Percentiles rank a stretch among this genome's conserved stretches.
Conservation (phyloP, 1,139 yeast genomes). For the Diutina rugosa region DNA sequence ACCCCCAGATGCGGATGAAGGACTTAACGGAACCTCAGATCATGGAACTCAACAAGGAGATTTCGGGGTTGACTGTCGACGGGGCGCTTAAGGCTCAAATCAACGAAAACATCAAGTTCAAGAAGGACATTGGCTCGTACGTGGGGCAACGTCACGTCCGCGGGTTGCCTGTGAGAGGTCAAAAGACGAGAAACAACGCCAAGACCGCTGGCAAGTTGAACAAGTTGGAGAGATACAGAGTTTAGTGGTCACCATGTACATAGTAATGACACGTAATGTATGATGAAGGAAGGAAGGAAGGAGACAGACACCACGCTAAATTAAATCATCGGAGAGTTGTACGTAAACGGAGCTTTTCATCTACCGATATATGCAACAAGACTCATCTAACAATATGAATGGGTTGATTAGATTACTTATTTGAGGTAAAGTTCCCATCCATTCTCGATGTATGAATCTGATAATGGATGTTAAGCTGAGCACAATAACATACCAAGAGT, state of each 20-base stretch:
- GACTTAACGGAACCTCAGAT: constrained; percentile 83
- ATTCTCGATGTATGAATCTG: too few species aligned
- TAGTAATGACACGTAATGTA: not conserved
- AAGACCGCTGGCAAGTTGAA: constrained; percentile 81
- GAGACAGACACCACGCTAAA: too few species aligned
- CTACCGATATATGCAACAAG: too few species aligned
- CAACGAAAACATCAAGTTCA: constrained; percentile 66
- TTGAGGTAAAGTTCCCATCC: too few species aligned
- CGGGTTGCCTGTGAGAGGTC: constrained; percentile 90
- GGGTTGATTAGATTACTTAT: too few species aligned
- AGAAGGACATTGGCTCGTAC: constrained; percentile 74
- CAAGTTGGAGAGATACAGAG: constrained; percentile 43
- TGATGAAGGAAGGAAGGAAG: not conserved
- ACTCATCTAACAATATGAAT: too few species aligned
- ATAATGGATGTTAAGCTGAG: too few species aligned
- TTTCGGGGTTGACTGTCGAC: constrained; percentile 73
- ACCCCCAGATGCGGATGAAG: constrained; percentile 90
- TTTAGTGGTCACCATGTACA: not conserved
- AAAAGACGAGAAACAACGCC: constrained; percentile 83
- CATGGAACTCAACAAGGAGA: constrained; percentile 75
- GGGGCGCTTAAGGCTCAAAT: constrained; percentile 73
- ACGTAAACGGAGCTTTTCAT: too few species aligned
- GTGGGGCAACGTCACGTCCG: constrained; percentile 83
- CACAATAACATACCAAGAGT: too few species aligned
- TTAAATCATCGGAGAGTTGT: too few species aligned